phyloP scores from a whole-genome alignment of 2,329 filamentous ascomycete species.

The Botryotinia globosa region DNA sequence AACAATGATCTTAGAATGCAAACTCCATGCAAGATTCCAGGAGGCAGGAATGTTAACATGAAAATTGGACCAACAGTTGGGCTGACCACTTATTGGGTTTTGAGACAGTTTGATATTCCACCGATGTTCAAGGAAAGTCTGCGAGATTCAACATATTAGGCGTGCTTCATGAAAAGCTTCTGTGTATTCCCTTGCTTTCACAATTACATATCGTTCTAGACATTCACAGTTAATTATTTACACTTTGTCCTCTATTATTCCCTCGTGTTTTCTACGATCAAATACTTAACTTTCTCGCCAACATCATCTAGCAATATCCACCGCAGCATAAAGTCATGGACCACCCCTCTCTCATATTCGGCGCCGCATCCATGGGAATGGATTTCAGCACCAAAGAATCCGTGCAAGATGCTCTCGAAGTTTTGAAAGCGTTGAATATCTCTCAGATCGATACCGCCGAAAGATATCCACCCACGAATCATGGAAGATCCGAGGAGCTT shows the following conservation, averaged over 20 bases:
- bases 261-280: not conserved
- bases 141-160: not conserved
- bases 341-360: conserved; percentile 18
- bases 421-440: conserved; percentile 17
- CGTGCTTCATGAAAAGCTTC: not conserved
- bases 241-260: not conserved
- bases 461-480: conserved; percentile 19
- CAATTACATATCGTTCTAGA: not conserved
- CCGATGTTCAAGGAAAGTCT: not conserved
- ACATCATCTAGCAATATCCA: not conserved
- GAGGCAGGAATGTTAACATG: not conserved
- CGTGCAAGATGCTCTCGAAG: conserved; percentile 7
- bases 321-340: not conserved
- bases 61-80: not conserved
- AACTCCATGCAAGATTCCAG: not conserved
- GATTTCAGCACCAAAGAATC: not conserved
- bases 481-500: conserved; percentile 18
- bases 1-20: fast-evolving
- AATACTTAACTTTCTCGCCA: not conserved
- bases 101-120: not conserved
- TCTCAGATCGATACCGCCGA: conserved; percentile 21
- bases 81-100: not conserved
- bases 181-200: fast-evolving
- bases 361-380: not conserved
- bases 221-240: not conserved